Evolutionary conservation across 2,329 filamentous ascomycete genomes (phyloP), one percentile per base, ranked within the genome.

Genomic region (Neurospora sp.): DNA sequence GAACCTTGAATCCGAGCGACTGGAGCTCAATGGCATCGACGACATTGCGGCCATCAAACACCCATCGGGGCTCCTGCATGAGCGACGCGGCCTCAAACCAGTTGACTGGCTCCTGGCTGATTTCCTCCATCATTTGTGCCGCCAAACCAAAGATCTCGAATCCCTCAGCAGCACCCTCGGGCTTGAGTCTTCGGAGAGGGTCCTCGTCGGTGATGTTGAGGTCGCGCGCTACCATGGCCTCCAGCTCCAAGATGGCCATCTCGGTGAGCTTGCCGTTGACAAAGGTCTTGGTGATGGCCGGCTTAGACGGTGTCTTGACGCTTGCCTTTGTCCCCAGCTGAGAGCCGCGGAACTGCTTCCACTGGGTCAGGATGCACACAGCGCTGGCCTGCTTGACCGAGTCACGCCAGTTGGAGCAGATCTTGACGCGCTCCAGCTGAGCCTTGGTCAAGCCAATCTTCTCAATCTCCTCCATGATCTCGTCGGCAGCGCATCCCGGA

Each of bases 311-410:
- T 36, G 43, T 66, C n/a, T 71, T 73, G 9, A 38, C 46, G 13
- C 66, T 11, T 4, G 8, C 66, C 17, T 72, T 72, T 42, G 70
- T 74, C 0, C 73, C 73, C 5, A 74, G 66, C 6, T 72, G 69
- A 2, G 72, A 73, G 66, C 80, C 80, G 36, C 79, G 79, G 76
- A 87, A 86, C 69, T 86, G 83, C 68, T 85, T 83, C 78, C 83
- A 86, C 23, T 85, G 84, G 1, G 84, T 86, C 71, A 85, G 79
- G 52, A 87, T 80, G 36, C 86, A 78, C 5, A 85, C 78, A 0
- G 84, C 85, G 67, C 84, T 79, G 0, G 82, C 81, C 10, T 79
- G 79, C 5, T 78, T 75, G 67, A 83, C 84, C 2, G 84, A 83
- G 36, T 79, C 72, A 70, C 85, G 84, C 28, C 82, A 79, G 72